These are phyloP conservation scores for Ampelomyces quisqualis DNA, from an alignment of 2,329 filamentous ascomycete genomes.

Conservation along the genomic window DNA sequence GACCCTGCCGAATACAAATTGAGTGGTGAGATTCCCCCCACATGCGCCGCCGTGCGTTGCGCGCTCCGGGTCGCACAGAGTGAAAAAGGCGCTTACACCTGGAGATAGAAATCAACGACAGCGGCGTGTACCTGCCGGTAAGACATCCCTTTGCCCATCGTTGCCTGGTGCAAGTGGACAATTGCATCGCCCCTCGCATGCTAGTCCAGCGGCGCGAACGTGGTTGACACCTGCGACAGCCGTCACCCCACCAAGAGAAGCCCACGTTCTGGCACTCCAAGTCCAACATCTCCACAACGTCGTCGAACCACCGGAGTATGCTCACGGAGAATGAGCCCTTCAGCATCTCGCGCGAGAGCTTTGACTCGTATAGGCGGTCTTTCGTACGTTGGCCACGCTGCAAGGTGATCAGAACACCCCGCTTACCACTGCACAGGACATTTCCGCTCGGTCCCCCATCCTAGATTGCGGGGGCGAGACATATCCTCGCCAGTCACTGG, in stretches of 20 bases:
- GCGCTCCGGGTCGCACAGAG: constrained; percentile 4
- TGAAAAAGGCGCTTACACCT: constrained; percentile 28
- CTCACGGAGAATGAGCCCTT: constrained; percentile 87
- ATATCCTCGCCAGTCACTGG: constrained; percentile 53
- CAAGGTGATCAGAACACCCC: constrained; percentile 6
- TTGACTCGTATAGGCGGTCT: constrained; percentile 92
- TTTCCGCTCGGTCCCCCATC: constrained; percentile 82
- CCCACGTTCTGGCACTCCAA: constrained; percentile 71
- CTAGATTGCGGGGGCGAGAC: constrained; percentile 55
- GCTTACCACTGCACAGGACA: constrained; percentile 66
- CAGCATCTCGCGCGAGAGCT: constrained; percentile 92
- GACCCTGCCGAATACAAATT: constrained; percentile 54
- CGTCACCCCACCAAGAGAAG: constrained; percentile 88
- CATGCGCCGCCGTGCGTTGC: constrained; percentile 8
- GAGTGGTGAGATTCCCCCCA: constrained; percentile 47
- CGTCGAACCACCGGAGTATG: constrained; percentile 62
- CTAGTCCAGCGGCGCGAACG: constrained; percentile 1
- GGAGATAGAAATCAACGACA: constrained; percentile 83
- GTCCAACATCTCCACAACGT: constrained; percentile 52
- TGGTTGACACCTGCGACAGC: constrained; percentile 31
- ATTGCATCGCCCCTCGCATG: constrained; percentile 3
- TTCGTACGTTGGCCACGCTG: constrained; percentile 67
- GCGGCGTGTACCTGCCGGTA: constrained; percentile 91
- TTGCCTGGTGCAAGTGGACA: constrained; percentile 1
- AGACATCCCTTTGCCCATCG: constrained; percentile 32